Evolutionary conservation across 2,329 filamentous ascomycete genomes (phyloP), one percentile per base, ranked within the genome.

Genomic region (Ascochyta viciae-villosae): DNA sequence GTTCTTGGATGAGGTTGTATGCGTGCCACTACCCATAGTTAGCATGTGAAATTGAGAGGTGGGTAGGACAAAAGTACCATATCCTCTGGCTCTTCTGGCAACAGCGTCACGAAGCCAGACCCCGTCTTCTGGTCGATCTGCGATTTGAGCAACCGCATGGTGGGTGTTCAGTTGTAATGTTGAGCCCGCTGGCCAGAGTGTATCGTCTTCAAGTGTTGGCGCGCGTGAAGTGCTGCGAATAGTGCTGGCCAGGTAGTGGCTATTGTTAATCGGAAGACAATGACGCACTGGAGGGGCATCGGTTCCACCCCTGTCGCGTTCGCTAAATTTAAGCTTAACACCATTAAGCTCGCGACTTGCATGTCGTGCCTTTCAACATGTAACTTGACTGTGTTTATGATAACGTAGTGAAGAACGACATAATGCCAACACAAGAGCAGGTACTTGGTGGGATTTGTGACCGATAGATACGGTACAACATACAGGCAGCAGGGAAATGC

Each of bases 81-180:
- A 66, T 91, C 89, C 76, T 91, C 89, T 46, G 88, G 86, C 73
- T 90, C 88, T 74, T 90, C 87, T 2, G 89, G 89, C 57, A 86
- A 82, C 50, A 91, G 79, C 6, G 86, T 89, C 50, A 88, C 86
- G 29, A 79, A 69, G 26, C 89, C 89, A 1, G 85, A 85, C 76
- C 87, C 87, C 74, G 87, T 83, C 56, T 83, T 83, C 66, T 71
- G 63, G 54, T 89, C 86, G 61, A 90, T 87, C 56, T 83, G 82
- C 57, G 87, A 84, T 71, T 87, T 89, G 65, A 90, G 82, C 39
- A 90, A 80, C 54, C 84, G 83, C 88, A 91, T 91, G 27, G 38
- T 38, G 45, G 8, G 31, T 15, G 50, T 24, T 33, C 7, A 47
- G 33, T 38, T 7, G 45, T 34, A 10, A 10, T 35, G 7, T 26